Conservation (phyloP, 768 basidiomycete genomes). For the Vararia minispora region DNA sequence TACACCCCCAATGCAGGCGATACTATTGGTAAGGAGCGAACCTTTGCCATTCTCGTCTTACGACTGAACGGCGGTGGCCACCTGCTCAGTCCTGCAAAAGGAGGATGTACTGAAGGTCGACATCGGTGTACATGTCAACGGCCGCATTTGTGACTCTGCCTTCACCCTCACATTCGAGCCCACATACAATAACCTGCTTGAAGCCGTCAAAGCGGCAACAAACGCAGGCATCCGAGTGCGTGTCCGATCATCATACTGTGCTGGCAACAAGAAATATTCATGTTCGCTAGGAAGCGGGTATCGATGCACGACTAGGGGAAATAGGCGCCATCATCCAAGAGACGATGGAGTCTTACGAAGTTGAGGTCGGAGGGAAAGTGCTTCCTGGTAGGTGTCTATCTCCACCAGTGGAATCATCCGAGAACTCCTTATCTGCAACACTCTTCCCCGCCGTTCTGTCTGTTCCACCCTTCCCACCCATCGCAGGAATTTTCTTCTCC, state of each 20-base stretch:
- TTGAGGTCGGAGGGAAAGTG: conserved; percentile 78
- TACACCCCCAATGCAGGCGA: conserved; percentile 94
- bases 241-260: conserved; percentile 1
- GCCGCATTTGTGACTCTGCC: conserved; percentile 91
- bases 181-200: conserved; percentile 79
- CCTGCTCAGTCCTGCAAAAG: conserved; percentile 53
- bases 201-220: conserved; percentile 91
- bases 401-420: neutral
- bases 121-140: conserved; percentile 93
- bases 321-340: conserved; percentile 90
- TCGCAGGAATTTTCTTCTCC: too few species aligned
- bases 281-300: conserved; percentile 73
- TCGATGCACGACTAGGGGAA: conserved; percentile 90
- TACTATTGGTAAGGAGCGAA: conserved; percentile 58
- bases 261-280: too few species aligned
- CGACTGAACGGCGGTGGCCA: neutral
- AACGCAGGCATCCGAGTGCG: conserved; percentile 77
- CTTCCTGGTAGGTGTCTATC: conserved; percentile 47
- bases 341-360: conserved; percentile 98
- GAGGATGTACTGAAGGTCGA: conserved; percentile 95
- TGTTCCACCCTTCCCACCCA: too few species aligned
- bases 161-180: conserved; percentile 88
- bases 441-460: too few species aligned
- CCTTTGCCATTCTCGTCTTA: neutral
- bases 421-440: too few species aligned